A percentile compares a stretch with the other conserved stretches of the same genome.
Conservation (phyloP, 140 eudicot species). For the Bidens hawaiensis region DNA sequence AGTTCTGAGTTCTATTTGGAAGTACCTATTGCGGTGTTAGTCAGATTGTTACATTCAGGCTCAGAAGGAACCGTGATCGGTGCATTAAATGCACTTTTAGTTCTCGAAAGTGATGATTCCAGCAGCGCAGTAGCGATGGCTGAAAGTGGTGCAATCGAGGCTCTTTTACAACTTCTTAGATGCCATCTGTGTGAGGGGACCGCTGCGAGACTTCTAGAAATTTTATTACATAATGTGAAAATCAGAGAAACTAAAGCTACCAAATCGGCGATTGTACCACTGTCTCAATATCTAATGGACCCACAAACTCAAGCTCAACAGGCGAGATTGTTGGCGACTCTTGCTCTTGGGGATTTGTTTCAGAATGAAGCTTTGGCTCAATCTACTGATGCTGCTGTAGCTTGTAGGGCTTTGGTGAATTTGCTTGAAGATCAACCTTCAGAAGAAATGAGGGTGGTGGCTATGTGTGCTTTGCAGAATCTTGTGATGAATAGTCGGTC, state of each 20-base stretch:
- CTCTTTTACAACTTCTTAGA: constrained; percentile 85
- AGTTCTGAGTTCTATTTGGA: constrained; percentile 90
- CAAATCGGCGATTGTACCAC: constrained; percentile 75
- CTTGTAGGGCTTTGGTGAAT: constrained; percentile 93
- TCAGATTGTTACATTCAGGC: constrained; percentile 82
- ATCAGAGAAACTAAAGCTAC: constrained; percentile 89
- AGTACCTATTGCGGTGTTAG: constrained; percentile 93
- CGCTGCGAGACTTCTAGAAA: constrained; percentile 81
- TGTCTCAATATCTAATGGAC: constrained; percentile 94
- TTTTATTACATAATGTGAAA: constrained; percentile 74
- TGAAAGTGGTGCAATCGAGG: constrained; percentile 96
- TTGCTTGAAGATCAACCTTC: constrained; percentile 95
- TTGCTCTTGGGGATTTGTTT: constrained; percentile 93
- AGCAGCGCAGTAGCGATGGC: constrained; percentile 96
- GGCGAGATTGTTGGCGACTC: constrained; percentile 84
- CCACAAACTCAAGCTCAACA: constrained; percentile 98
- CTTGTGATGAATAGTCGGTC: constrained; percentile 96
- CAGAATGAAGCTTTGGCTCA: constrained; percentile 87
- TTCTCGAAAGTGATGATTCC: constrained; percentile 88
- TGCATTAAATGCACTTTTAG: constrained; percentile 87
- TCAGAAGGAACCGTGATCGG: constrained; percentile 75
- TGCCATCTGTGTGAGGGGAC: constrained; percentile 87
- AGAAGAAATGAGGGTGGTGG: constrained; percentile 98
- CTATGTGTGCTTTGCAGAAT: constrained; percentile 92
- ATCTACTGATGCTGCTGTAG: constrained; percentile 79